phyloP scores from a whole-genome alignment of 441 rosid species.

The Populus hybrid region DNA sequence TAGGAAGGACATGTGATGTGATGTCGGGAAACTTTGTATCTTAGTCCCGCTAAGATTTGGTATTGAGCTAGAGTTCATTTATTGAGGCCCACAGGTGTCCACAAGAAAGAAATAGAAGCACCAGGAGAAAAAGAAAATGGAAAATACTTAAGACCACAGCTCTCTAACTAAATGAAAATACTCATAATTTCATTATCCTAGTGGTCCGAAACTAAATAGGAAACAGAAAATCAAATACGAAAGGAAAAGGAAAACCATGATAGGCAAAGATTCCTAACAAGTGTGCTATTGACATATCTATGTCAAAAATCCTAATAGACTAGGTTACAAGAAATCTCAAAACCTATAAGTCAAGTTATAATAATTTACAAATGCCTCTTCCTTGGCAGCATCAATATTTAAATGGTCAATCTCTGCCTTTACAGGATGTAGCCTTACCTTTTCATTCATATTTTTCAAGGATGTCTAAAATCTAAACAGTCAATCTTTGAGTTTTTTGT shows the following conservation, averaged over 20 bases:
- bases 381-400: neutral
- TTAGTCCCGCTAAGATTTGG: neutral
- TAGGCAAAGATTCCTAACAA: too few relatives aligned
- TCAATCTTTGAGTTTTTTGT: conserved; percentile 1
- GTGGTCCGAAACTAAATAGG: neutral
- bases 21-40: neutral
- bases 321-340: neutral
- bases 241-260: neutral
- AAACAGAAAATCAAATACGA: too few relatives aligned
- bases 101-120: neutral
- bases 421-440: neutral
- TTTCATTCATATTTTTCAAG: neutral
- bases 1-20: conserved; percentile 10
- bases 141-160: neutral
- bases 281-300: neutral
- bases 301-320: neutral
- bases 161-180: neutral
- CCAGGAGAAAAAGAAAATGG: neutral
- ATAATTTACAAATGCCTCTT: neutral
- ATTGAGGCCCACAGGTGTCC: neutral
- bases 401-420: neutral
- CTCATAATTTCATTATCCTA: neutral
- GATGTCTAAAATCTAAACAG: neutral
- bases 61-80: neutral
- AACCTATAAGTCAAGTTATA: too few relatives aligned